These are phyloP conservation scores for cucumber (Cucumis sativus) DNA, from an alignment of 306 rosid species.

Conservation along the genomic window Cucumber_9930_V3 NC_026661.2:5602001-5602500, in stretches of 20 bases:
- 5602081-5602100: slow-evolving; percentile 33
- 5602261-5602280: slow-evolving; percentile 66
- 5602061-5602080: slow-evolving; percentile 40
- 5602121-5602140: slow-evolving; percentile 77
- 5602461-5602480: slow-evolving; percentile 20
- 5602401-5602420: slow-evolving; percentile 33
- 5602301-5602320: slow-evolving; percentile 39
- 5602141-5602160: slow-evolving; percentile 29
- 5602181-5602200: slow-evolving; percentile 35
- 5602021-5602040: slow-evolving; percentile 53
- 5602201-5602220: slow-evolving; percentile 46
- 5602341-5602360: slow-evolving; percentile 30
- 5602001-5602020: slow-evolving; percentile 65
- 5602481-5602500: not conserved
- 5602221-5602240: slow-evolving; percentile 45
- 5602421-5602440: slow-evolving; percentile 23
- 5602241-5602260: slow-evolving; percentile 55
- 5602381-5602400: slow-evolving; percentile 50
- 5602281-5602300: slow-evolving; percentile 33
- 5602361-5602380: slow-evolving; percentile 50
- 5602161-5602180: slow-evolving; percentile 38
- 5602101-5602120: slow-evolving; percentile 53
- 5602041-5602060: slow-evolving; percentile 44
- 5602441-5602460: slow-evolving; percentile 27
- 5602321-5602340: slow-evolving; percentile 51